phyloP scores from a whole-genome alignment of 2,329 filamentous ascomycete genomes.

The Colletotrichum simmondsii region DNA sequence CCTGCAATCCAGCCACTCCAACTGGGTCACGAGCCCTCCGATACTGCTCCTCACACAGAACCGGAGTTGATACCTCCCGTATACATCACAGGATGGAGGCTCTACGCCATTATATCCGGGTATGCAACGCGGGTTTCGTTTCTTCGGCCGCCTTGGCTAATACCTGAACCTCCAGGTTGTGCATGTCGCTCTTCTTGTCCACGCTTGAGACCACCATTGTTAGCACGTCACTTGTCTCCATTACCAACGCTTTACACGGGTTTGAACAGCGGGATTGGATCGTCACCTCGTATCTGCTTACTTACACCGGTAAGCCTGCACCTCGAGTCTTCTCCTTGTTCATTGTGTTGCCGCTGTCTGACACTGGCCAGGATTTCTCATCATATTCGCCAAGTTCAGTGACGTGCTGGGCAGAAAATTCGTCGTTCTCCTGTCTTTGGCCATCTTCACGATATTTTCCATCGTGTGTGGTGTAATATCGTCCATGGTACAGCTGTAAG shows the following conservation, averaged over 20 bases:
- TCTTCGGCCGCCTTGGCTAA: neutral
- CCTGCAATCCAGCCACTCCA: neutral
- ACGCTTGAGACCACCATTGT: constrained; percentile 61
- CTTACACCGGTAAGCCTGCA: constrained; percentile 52
- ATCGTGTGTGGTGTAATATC: constrained; percentile 50
- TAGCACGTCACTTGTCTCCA: constrained; percentile 58
- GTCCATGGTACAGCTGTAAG: constrained; percentile 45
- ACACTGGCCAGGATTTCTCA: constrained; percentile 47
- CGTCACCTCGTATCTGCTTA: constrained; percentile 58
- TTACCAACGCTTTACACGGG: constrained; percentile 49
- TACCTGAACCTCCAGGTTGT: neutral
- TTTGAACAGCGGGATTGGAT: constrained; percentile 54
- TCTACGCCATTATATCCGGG: constrained; percentile 15
- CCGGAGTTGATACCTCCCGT: neutral
- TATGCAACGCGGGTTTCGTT: neutral
- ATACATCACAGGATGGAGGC: constrained; percentile 13
- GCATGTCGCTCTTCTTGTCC: constrained; percentile 50
- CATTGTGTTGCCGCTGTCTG: neutral
- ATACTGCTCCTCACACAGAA: neutral
- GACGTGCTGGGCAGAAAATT: constrained; percentile 54
- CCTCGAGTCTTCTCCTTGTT: neutral
- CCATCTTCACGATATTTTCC: constrained; percentile 54
- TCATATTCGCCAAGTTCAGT: constrained; percentile 55
- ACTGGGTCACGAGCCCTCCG: neutral
- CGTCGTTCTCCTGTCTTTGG: constrained; percentile 46